Base-by-base conservation (phyloP, 2,329 filamentous ascomycete species). In the Mariannaea sp. region DNA sequence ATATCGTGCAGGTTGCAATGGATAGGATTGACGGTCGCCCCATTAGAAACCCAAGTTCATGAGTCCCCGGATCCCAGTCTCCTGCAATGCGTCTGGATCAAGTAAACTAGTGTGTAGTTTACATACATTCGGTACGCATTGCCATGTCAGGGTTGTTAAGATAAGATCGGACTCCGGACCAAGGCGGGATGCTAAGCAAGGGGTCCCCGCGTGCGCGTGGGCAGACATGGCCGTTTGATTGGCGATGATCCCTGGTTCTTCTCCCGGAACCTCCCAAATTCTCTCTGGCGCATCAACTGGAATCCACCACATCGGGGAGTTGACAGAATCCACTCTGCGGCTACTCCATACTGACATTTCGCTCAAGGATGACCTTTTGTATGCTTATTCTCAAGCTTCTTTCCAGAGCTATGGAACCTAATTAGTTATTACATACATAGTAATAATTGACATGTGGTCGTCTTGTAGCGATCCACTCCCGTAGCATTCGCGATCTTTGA, bases 131-230 rank as follows among this genome's bases (percentile, higher is more conserved):
- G n/a, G n/a, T n/a, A n/a, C n/a, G n/a, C n/a, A n/a, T 39, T 16
- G 17, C 14, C 36, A 13, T 27, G 14, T 59, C 32, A 38, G 38
- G 44, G 12, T 46, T 4, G 39, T 46, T 59, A 35, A 29, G 62
- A 53, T 58, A 56, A 53, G 50, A 64, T 60, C 58, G 24, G 50
- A 36, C 43, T 19, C 22, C 38, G 36, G 26, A 49, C 50, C 38
- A 32, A 45, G 24, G 42, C 44, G 49, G 42, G 53, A 53, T 46
- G 38, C 52, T 45, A 42, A 29, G 9, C 43, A 14, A 24, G 39
- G 58, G 48, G 12, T 53, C 35, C 55, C 51, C 35, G 60, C 32
- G 54, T 53, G 56, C 63, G 47, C 63, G 63, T 65, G 63, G 61
- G 63, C 41, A 26, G 22, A 57, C 17, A 7, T 27, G 14, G 41